Percentiles rank a stretch among this genome's conserved stretches.
Conservation (phyloP, 371 early-diverging fungal species). For the Phascolomyces articulosus region DNA sequence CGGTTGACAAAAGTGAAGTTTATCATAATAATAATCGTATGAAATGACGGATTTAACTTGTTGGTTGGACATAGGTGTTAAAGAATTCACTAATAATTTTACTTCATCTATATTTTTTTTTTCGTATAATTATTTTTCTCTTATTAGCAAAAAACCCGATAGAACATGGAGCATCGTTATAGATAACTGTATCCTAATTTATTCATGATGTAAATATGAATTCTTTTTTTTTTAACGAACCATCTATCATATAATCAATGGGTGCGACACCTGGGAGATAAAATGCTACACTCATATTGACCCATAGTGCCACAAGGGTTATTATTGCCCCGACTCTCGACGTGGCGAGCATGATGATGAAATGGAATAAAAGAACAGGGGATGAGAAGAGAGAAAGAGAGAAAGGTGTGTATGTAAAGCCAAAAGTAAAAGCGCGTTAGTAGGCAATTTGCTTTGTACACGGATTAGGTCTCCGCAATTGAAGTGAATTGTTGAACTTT, state of each 20-base stretch:
- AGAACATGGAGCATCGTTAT: no score
- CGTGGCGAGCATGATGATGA: constrained; percentile 11
- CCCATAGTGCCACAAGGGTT: constrained; percentile 9
- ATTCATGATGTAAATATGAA: no score
- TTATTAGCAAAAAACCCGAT: no score
- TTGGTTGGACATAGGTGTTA: constrained; percentile 72
- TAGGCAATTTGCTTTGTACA: no score
- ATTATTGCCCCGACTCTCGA: constrained; percentile 5
- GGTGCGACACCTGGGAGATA: constrained; percentile 97
- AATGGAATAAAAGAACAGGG: neutral
- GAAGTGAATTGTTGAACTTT: neutral
- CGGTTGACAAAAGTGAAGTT: constrained; percentile 89
- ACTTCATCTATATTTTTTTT: no score
- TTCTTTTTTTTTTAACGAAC: no score
- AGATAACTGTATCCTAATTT: no score
- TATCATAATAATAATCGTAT: constrained; percentile 83
- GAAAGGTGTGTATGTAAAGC: neutral
- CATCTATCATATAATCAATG: constrained; percentile 72
- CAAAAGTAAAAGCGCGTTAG: neutral
- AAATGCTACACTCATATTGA: constrained; percentile 51
- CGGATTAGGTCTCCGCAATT: constrained; percentile 2
- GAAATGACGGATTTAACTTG: constrained; percentile 79
- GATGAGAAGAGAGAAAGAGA: neutral
- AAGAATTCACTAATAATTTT: constrained; percentile 73
- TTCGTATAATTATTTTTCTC: no score